A percentile compares a stretch with the other conserved stretches of the same genome.
phyloP scores from a whole-genome alignment of 2,329 filamentous ascomycete species.

The Fulvia fulva region DNA sequence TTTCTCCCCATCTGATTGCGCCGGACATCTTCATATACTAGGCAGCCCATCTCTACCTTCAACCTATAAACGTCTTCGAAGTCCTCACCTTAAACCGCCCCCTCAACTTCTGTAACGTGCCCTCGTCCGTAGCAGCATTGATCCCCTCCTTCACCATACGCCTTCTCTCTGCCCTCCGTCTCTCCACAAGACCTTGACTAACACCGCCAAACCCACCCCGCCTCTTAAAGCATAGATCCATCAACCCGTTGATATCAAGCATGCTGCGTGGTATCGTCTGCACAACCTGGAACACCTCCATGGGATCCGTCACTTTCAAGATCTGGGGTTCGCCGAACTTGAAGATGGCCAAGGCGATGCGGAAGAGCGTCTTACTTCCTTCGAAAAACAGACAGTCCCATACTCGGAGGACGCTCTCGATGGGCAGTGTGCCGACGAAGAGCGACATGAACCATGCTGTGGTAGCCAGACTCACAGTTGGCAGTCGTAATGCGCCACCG shows the following conservation, averaged over 20 bases:
- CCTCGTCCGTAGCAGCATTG: conserved; percentile 1
- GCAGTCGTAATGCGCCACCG: conserved; percentile 55
- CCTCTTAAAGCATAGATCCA: conserved; percentile 74
- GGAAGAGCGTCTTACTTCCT: conserved; percentile 88
- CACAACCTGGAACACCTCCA: conserved; percentile 94
- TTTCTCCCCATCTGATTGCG: not conserved
- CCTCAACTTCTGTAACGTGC: conserved; percentile 7
- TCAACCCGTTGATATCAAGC: conserved; percentile 74
- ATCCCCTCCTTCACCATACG: conserved; percentile 26
- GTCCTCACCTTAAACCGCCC: conserved; percentile 5
- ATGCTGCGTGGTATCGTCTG: conserved; percentile 79
- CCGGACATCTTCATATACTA: not conserved
- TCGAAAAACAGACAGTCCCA: conserved; percentile 98
- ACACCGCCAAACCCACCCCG: conserved; percentile 71
- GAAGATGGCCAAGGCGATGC: conserved; percentile 85
- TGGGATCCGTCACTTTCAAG: conserved; percentile 72
- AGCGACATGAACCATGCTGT: conserved; percentile 98
- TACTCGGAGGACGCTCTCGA: conserved; percentile 84
- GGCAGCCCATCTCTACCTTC: not conserved
- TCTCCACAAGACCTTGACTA: conserved; percentile 76
- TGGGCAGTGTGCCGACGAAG: conserved; percentile 87
- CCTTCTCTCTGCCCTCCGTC: conserved; percentile 63
- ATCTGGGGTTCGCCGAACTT: conserved; percentile 82
- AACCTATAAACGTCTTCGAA: not conserved
- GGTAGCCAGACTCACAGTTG: conserved; percentile 86